phyloP scores from a whole-genome alignment of 306 rosid species.

The Lathyrus aphaca region DNA sequence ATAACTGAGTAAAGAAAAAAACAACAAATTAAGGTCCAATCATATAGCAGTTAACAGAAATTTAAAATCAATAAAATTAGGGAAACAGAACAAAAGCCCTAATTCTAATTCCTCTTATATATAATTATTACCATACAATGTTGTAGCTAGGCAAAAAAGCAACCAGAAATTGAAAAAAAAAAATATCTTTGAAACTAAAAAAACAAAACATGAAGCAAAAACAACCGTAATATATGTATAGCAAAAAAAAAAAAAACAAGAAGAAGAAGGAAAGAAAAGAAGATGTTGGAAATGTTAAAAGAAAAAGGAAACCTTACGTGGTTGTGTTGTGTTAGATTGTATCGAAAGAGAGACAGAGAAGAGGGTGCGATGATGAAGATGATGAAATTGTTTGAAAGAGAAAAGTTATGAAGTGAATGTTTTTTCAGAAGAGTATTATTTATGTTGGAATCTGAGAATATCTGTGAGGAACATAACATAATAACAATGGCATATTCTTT shows the following conservation, averaged over 20 bases:
- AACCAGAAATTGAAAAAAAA: neutral
- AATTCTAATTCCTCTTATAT: neutral
- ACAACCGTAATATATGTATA: neutral
- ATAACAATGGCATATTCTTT: slow-evolving; percentile 22
- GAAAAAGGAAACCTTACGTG: neutral
- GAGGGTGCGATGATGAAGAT: neutral
- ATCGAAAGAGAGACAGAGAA: neutral
- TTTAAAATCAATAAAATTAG: neutral
- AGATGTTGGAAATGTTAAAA: neutral
- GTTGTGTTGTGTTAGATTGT: neutral
- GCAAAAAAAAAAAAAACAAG: neutral
- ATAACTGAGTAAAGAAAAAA: neutral
- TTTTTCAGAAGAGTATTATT: too few species aligned
- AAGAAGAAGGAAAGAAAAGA: neutral
- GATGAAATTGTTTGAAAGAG: neutral
- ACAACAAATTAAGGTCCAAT: neutral
- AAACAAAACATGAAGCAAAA: neutral
- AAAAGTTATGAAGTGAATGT: neutral
- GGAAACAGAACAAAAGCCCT: neutral
- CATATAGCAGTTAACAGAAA: neutral
- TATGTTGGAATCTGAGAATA: slow-evolving; percentile 5
- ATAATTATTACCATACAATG: neutral
- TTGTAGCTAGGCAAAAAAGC: neutral
- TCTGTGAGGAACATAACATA: neutral
- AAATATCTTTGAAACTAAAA: neutral